Evolutionary conservation across 2,329 filamentous ascomycete genomes (phyloP), one percentile per base, ranked within the genome.

Genomic region (Sarocladium strictum): DNA sequence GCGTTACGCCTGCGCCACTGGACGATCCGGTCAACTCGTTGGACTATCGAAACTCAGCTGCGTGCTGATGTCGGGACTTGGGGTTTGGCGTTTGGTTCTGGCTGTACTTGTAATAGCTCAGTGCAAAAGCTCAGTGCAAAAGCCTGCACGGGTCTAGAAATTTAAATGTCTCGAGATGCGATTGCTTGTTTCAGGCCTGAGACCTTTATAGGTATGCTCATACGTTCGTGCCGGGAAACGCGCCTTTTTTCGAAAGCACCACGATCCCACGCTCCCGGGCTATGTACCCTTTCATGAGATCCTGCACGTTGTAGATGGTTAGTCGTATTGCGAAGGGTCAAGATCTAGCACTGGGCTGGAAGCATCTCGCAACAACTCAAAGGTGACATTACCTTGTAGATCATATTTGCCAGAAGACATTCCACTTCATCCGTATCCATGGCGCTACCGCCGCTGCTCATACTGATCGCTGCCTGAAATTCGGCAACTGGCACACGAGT

Each of bases 201-300:
- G 29, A 32, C 12, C 29, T 32, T 32, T 7, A 32, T 7, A 12
- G n/a, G 12, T 23, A n/a, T 7, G 7, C 21, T 47, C 23, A 51
- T 3, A 51, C 21, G 23, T 51, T 51, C 23, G 95, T 97, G 23
- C 92, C 92, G 0, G 95, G 94, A 65, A 99, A 99, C 2, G 94
- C 93, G 38, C 89, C 90, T 56, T 82, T 88, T 71, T 97, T 97
- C 69, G 90, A 97, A 55, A 99, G 74, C 19, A 99, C 94, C 26
- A 99, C 88, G 61, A 92, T 92, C 32, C 87, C 88, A 61, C 89
- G 84, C 62, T 96, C 92, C 54, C 93, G 87, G 29, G 93, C 87
- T 61, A 99, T 99, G 71, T 99, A 99, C 38, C 95, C 94, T 72
- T 97, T 99, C 89, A 99, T 96, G 23, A 94, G 78, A 56, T 88